Evolutionary conservation across 495 filamentous ascomycete species (phyloP), one percentile per base, ranked within the genome.

Genomic region (Sabuloglossum arenarium): DNA sequence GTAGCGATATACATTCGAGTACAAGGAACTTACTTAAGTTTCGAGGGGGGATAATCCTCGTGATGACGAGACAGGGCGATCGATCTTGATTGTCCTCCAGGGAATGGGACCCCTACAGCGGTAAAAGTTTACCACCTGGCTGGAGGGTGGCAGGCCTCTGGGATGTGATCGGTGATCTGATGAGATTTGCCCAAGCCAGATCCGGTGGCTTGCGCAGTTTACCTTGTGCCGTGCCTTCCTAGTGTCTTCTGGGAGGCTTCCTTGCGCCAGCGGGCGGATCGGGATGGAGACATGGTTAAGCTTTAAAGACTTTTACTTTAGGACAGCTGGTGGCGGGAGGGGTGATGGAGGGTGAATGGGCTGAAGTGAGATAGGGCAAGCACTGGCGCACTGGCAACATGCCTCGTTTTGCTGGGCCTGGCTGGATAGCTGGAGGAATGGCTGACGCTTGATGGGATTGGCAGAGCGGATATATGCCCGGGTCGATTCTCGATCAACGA

Each of bases 151-250:
- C 34, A 39, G 34, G 34, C 34, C 16, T n/a, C n/a, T 39, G 34
- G 34, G 34, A 39, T 39, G 34, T n/a, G 45, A 49, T 49, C 45
- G 45, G 45, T 49, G 45, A 49, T 49, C 45, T 49, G 8, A 39
- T 49, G 45, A 49, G 45, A 49, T 49, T 49, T 49, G 45, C n/a
- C 45, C 25, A 39, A 14, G 45, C 45, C 23, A 49, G 45, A 49
- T 49, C 45, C 45, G 45, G 45, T 49, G 45, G 45, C 45, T 49
- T 49, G 45, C 45, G 45, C 45, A 25, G 45, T 49, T 49, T 49
- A 28, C 19, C 23, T 49, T 49, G 45, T 49, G 45, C 45, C 45
- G 45, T 49, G 34, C 34, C 45, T 49, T 49, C 45, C 45, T 49
- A 28, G 45, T 49, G 45, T 49, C 45, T 49, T 49, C 45, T 49